Evolutionary conservation across 768 basidiomycete species (phyloP), one percentile per base, ranked within the genome.

Genomic region (Strobilomyces dryophilus): DNA sequence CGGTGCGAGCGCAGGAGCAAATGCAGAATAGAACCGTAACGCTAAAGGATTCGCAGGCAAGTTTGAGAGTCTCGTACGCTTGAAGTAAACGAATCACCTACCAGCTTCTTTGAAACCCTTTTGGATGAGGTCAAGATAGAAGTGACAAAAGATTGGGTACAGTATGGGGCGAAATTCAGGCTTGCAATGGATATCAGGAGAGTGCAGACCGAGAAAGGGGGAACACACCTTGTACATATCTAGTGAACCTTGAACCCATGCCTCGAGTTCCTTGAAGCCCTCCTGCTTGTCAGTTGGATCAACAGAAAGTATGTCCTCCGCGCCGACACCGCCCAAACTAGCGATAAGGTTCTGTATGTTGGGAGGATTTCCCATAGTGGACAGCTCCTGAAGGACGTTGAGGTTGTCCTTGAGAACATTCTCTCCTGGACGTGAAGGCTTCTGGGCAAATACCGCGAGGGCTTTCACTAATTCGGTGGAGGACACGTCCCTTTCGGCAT

Each of bases 81-180:
- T 45, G 29, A 8, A 41, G 41, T 21, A 37, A 42, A 43, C 4
- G 45, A 29, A 40, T 18, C 45, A 72, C 85, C 57, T 66, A 88
- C 95, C 95, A 58, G 94, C 89, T 65, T 92, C 89, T 65, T 89
- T 86, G 70, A 90, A 92, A 10, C 92, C 93, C 47, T 86, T 84
- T 61, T 93, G 87, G 44, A 98, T 84, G 45, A 99, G 79, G 68
- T 98, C 95, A 29, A 99, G 77, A 69, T 95, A 98, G 66, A 98
- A 98, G 71, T 99, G 93, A 46, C 90, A 92, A 66, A 98, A 98
- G 56, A 99, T 89, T 3, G 97, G 97, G 65, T 94, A 97, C 15
- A 97, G 73, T 34, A 99, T 87, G 42, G 92, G 94, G 42, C 89
- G 80, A 61, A 99, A 89, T 70, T 99, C 95, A 50, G 92, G 92